These are phyloP conservation scores for Exophiala calicioides DNA, from an alignment of 2,329 filamentous ascomycete species.

Conservation along the genomic window DNA sequence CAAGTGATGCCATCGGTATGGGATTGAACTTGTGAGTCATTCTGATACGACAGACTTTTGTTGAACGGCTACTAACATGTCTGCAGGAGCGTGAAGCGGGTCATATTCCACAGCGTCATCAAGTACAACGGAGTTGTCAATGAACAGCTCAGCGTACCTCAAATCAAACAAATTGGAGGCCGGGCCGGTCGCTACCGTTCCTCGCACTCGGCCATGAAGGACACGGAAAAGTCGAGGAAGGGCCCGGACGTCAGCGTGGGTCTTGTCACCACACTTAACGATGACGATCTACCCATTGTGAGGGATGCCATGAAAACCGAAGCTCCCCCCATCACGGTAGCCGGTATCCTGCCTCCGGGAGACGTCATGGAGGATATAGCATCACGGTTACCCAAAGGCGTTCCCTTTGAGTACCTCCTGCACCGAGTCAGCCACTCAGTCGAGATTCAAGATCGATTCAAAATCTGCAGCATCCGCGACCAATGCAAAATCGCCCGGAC, in stretches of 20 bases:
- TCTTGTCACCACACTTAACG: constrained; percentile 75
- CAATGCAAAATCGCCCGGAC: constrained; percentile 68
- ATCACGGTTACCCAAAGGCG: constrained; percentile 75
- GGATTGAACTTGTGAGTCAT: constrained; percentile 77
- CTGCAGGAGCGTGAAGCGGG: constrained; percentile 71
- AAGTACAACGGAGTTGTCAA: constrained; percentile 68
- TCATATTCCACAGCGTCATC: constrained; percentile 77
- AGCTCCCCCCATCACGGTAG: constrained; percentile 66
- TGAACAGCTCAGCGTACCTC: constrained; percentile 66
- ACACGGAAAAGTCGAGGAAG: constrained; percentile 13
- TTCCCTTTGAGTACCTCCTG: constrained; percentile 81
- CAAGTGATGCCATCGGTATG: constrained; percentile 97
- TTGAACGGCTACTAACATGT: constrained; percentile 17
- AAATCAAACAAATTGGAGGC: constrained; percentile 93
- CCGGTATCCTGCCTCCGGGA: constrained; percentile 73
- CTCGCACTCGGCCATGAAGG: constrained; percentile 56
- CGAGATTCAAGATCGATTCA: constrained; percentile 65
- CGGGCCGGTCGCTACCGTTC: constrained; percentile 84
- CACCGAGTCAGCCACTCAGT: constrained; percentile 71
- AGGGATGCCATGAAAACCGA: constrained; percentile 63
- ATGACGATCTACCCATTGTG: constrained; percentile 66
- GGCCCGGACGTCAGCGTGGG: constrained; percentile 54
- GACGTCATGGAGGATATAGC: constrained; percentile 73
- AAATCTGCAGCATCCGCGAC: constrained; percentile 66
- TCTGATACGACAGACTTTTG: neutral